These are phyloP conservation scores for Prunella vulgaris DNA, from an alignment of 257 asterid genomes.

Conservation along the genomic window DNA sequence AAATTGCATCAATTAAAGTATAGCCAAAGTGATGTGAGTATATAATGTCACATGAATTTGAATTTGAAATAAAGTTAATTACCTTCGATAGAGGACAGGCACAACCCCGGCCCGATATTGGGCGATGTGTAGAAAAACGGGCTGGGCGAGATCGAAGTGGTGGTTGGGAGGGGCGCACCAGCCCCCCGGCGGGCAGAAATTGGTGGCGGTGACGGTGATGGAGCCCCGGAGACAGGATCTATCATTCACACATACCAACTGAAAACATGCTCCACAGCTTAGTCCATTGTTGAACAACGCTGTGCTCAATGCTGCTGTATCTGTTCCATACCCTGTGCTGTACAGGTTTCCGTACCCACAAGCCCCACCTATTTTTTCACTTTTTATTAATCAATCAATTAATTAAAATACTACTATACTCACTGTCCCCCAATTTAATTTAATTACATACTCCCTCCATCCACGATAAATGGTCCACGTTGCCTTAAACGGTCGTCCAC, in stretches of 20 bases:
- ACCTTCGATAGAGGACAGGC: constrained; percentile 81
- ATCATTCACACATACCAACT: constrained; percentile 56
- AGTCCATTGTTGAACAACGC: constrained; percentile 73
- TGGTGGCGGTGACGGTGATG: constrained; percentile 79
- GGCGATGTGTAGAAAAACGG: constrained; percentile 70
- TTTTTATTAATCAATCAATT: neutral
- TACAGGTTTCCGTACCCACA: constrained; percentile 93
- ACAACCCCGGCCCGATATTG: constrained; percentile 80
- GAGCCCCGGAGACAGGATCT: constrained; percentile 63
- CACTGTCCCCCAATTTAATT: too few species aligned
- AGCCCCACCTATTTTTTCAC: constrained; percentile 82
- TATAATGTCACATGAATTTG: too few species aligned
- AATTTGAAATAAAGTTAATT: too few species aligned
- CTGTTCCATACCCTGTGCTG: constrained; percentile 75
- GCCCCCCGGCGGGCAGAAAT: constrained; percentile 94
- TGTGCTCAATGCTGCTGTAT: constrained; percentile 85
- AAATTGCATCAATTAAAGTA: too few species aligned
- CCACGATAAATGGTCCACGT: too few species aligned
- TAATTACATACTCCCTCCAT: too few species aligned
- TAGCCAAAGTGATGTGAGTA: too few species aligned
- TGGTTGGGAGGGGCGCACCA: constrained; percentile 94
- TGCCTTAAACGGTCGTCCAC: too few species aligned
- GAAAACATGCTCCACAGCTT: constrained; percentile 79
- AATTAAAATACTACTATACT: too few species aligned
- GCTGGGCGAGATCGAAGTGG: constrained; percentile 85